Base-by-base conservation (phyloP, 805 yeast species). In the Candida nanaspora region DNA sequence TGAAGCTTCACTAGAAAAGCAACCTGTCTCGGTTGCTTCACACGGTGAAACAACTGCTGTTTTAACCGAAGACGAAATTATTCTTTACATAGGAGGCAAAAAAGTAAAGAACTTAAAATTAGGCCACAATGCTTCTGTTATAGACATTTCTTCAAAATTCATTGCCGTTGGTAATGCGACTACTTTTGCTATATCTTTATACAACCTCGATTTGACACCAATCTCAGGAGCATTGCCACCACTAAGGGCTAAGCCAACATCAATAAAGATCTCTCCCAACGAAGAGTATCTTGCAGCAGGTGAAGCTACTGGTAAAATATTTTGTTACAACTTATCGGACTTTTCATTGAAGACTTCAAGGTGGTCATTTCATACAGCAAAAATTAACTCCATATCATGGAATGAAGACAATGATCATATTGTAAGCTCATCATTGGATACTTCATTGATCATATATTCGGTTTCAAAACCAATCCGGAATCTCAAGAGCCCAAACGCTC, bases 301-400 rank as follows among this genome's bases (percentile, higher is more conserved):
- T 39, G 97, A 89, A 53, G 70, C 71, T 5, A 69, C 82, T 40
- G 98, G 98, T 27, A 93, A 91, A 59, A 86, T 88, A 48, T 63
- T 81, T n/a, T 68, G 89, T 29, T 87, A 77, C 61, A 71, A 77
- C 47, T 57, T 78, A 6, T 59, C 57, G 2, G 79, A 78, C 31
- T 74, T 67, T 38, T 49, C 72, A 3, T 64, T 86, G 7, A 72
- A 80, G 29, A 87, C 98, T 2, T 78, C 94, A 0, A 76, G 97
- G 57, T 93, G 99, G 99, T 82, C 95, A 0, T 91, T 86, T 78
- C 97, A 93, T 59, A 85, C 89, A 2, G 82, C 95, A 42, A 79
- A 75, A 41, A 82, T 93, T 46, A 78, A 77, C 43, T 74, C 80
- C 25, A 84, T 93, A 37, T 61, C 78, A 20, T 93, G 98, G 98